These are phyloP conservation scores for Penicillium nucicola DNA, from an alignment of 495 filamentous ascomycete genomes.

Conservation along the genomic window DNA sequence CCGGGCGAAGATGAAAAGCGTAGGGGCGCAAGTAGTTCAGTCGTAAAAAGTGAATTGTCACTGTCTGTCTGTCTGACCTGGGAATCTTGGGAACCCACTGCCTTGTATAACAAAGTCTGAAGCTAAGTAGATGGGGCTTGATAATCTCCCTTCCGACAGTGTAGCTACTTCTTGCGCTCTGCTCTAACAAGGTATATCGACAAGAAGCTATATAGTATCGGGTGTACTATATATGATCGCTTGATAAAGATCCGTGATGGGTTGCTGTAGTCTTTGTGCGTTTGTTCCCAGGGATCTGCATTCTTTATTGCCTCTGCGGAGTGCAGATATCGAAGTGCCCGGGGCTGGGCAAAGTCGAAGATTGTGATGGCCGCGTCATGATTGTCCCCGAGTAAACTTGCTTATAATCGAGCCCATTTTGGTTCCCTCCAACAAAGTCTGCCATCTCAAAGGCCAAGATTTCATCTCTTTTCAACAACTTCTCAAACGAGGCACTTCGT, in stretches of 20 bases:
- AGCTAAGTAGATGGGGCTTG: conserved; percentile 46
- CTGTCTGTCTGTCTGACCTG: conserved; percentile 37
- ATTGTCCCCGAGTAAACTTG: not conserved
- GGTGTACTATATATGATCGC: conserved; percentile 50
- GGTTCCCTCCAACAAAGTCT: not conserved
- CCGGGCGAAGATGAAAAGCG: conserved; percentile 13
- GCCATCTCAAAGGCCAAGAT: not conserved
- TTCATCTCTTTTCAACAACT: no score
- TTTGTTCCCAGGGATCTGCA: not conserved
- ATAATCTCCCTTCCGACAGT: conserved; percentile 34
- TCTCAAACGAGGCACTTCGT: not conserved
- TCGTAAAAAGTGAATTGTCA: conserved; percentile 45
- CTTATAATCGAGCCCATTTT: not conserved
- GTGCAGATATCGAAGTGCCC: not conserved
- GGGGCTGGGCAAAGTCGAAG: not conserved
- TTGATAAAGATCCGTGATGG: conserved; percentile 30
- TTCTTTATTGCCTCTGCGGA: not conserved
- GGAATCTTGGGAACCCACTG: conserved; percentile 17
- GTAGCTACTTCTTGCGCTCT: conserved; percentile 52
- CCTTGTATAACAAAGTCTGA: conserved; percentile 44
- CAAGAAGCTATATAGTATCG: conserved; percentile 64
- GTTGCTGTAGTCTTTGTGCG: conserved; percentile 7
- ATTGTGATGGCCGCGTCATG: not conserved
- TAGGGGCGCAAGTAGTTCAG: conserved; percentile 31
- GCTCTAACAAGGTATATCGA: conserved; percentile 66